Evolutionary conservation across 768 basidiomycete species (phyloP), one percentile per base, ranked within the genome.

Genomic region (Xanthoconium stramineum): DNA sequence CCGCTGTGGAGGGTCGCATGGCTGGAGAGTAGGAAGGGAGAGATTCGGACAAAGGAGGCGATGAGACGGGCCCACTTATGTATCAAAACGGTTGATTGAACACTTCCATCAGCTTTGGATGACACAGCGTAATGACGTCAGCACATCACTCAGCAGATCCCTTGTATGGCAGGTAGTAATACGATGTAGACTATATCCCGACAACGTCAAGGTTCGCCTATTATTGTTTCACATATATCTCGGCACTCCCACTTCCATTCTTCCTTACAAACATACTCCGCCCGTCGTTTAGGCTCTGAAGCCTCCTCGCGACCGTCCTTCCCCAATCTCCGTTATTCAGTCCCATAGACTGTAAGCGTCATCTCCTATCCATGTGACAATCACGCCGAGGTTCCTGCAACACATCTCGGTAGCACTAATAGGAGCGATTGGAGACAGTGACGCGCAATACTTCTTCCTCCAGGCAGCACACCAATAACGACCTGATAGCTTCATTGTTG

Each of bases 341-440:
- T n/a, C n/a, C n/a, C n/a, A n/a, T n/a, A n/a, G n/a, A n/a, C n/a
- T n/a, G n/a, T 82, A 62, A 52, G 76, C 33, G 24, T 2, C 56
- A 12, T 38, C 24, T 42, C n/a, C n/a, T 19, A 17, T 38, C n/a
- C 24, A 3, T 28, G 7, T 24, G 28, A 32, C 48, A 2, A 14
- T 10, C n/a, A 12, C 47, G 11, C 42, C 5, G 14, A 50, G n/a
- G 13, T 38, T n/a, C 3, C 43, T 20, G 19, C 47, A 24, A 46
- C 84, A 55, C 72, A 83, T 66, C 71, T 86, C 52, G 84, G 82
- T 19, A 60, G 61, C 42, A 69, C 70, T 5, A 80, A 82, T n/a
- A 74, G 80, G 15, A 83, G 80, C 63, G 84, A 85, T 37, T 86
- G 84, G 85, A 76, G 85, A 62, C 86, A 83, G 84, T 71, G 85